A percentile compares a stretch with the other conserved stretches of the same genome.
These are phyloP conservation scores for Didymella segeticola DNA, from an alignment of 2,329 filamentous ascomycete species.

Conservation along the genomic window DNA sequence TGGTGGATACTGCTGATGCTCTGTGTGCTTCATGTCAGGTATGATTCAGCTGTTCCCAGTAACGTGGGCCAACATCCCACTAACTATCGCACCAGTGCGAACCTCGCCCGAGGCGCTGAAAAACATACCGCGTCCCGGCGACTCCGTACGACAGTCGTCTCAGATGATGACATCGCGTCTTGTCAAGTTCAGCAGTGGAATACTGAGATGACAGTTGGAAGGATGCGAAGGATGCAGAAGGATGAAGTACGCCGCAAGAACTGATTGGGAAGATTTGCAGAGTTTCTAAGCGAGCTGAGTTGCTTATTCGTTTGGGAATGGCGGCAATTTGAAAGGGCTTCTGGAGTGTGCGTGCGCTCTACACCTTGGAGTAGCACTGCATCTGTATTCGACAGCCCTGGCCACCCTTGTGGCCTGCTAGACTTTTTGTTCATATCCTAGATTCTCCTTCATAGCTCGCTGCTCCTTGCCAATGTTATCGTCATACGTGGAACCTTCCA, in stretches of 20 bases:
- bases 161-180: slow-evolving; percentile 1
- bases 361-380: slow-evolving; percentile 12
- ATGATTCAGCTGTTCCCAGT: slow-evolving; percentile 20
- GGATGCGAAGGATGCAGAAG: slow-evolving; percentile 10
- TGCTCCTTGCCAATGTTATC: not conserved
- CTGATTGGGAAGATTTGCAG: slow-evolving; percentile 7
- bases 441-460: not conserved
- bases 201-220: slow-evolving; percentile 7
- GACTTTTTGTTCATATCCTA: slow-evolving; percentile 1
- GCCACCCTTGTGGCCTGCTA: not conserved
- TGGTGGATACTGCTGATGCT: slow-evolving; percentile 26
- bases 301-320: slow-evolving; percentile 15
- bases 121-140: slow-evolving; percentile 4
- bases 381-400: slow-evolving; percentile 1
- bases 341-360: slow-evolving; percentile 12
- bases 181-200: slow-evolving; percentile 1
- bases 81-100: slow-evolving; percentile 32
- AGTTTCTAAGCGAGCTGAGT: slow-evolving; percentile 12
- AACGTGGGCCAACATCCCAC: slow-evolving; percentile 19
- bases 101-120: slow-evolving; percentile 25
- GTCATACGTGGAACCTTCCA: not conserved
- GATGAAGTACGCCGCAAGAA: not conserved
- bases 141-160: slow-evolving; percentile 4
- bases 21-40: slow-evolving; percentile 35
- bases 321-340: slow-evolving; percentile 3